A percentile compares a stretch with the other conserved stretches of the same genome.
Conservation (phyloP, 2,329 filamentous ascomycete species). For the Fonsecaea monophora region DNA sequence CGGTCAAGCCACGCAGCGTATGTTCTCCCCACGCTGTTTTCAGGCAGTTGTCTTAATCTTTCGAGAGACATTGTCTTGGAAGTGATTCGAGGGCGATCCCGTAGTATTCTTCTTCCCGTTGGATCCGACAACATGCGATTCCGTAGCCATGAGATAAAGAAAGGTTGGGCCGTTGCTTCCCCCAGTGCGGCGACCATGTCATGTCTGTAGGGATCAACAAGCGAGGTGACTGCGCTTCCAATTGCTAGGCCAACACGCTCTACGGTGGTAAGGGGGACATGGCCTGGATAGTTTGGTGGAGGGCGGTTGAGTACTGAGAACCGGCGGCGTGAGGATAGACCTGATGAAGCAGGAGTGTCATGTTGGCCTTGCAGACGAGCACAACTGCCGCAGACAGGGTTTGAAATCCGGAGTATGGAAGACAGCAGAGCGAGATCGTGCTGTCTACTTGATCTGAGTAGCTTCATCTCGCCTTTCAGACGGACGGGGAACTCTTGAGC, state of each 20-base stretch:
- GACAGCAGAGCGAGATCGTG: constrained; percentile 28
- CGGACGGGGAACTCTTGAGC: neutral
- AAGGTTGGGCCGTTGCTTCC: constrained; percentile 91
- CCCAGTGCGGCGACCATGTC: constrained; percentile 95
- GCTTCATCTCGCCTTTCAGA: constrained; percentile 18
- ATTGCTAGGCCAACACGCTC: constrained; percentile 76
- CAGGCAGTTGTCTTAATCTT: constrained; percentile 73
- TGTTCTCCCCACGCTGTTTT: constrained; percentile 76
- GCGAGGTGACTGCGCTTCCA: constrained; percentile 65
- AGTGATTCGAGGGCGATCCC: constrained; percentile 85
- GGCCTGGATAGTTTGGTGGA: constrained; percentile 84
- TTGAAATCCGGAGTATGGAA: constrained; percentile 29
- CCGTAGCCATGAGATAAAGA: constrained; percentile 91
- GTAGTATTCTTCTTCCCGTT: constrained; percentile 88
- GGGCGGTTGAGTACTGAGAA: constrained; percentile 90
- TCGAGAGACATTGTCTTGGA: constrained; percentile 72
- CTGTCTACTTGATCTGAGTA: constrained; percentile 12
- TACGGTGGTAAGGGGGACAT: constrained; percentile 81
- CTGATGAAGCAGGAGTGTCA: neutral
- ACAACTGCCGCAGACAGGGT: constrained; percentile 71
- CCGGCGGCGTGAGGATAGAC: constrained; percentile 45
- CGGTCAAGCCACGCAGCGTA: constrained; percentile 93
- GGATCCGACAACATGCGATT: constrained; percentile 85
- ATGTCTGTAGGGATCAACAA: constrained; percentile 76
- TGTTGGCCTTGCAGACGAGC: constrained; percentile 56